A percentile compares a stretch with the other conserved stretches of the same genome.
These are phyloP conservation scores for Acacia acuminata DNA, from an alignment of 306 rosid species.

Conservation along the genomic window DNA sequence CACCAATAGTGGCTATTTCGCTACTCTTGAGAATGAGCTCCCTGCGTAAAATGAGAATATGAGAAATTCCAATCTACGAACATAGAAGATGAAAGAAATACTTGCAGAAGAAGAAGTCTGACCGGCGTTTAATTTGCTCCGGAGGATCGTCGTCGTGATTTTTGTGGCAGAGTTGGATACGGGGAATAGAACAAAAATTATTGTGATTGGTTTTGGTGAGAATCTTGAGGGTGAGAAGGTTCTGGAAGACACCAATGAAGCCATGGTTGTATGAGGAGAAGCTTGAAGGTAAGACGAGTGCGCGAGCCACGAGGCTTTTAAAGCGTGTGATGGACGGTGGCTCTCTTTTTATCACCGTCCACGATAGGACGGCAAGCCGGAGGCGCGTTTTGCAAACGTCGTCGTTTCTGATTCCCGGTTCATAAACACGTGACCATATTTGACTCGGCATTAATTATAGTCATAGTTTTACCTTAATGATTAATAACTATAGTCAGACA, in stretches of 20 bases:
- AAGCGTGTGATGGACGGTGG: not conserved
- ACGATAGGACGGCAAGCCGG: not conserved
- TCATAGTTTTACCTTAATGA: too few species aligned
- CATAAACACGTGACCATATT: too few species aligned
- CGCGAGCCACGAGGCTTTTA: not conserved
- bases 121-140: constrained; percentile 59
- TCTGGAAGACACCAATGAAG: constrained; percentile 1
- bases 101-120: not conserved
- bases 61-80: constrained; percentile 18
- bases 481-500: too few species aligned
- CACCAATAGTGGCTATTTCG: constrained; percentile 81
- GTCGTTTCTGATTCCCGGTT: not conserved
- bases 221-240: constrained; percentile 22
- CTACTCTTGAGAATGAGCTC: constrained; percentile 70
- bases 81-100: not conserved
- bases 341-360: not conserved
- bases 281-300: not conserved
- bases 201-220: not conserved
- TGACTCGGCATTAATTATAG: too few species aligned
- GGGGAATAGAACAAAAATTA: not conserved
- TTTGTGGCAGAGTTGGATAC: constrained; percentile 24
- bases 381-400: not conserved
- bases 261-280: constrained; percentile 6
- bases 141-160: constrained; percentile 32
- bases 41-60: constrained; percentile 36